Conservation (phyloP, 1,284 basidiomycete species). For the Cutaneotrichosporon sp. region DNA sequence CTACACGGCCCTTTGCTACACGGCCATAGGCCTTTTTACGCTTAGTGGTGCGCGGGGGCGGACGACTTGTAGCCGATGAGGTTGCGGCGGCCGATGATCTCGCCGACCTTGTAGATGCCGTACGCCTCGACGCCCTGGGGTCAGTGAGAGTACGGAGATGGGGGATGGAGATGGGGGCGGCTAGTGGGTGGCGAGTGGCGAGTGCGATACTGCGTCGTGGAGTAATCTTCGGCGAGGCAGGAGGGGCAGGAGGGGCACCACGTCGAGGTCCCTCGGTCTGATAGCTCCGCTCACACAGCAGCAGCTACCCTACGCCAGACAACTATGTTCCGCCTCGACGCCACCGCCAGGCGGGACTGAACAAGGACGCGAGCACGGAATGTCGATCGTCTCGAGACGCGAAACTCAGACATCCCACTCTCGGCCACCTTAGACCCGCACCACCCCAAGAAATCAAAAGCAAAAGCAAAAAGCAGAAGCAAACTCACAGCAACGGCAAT, state of each 20-base stretch:
- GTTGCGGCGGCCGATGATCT: slow-evolving; percentile 81
- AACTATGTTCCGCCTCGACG: background rate
- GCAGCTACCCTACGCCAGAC: too few relatives aligned
- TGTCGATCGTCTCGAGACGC: background rate
- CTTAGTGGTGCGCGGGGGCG: slow-evolving; percentile 22
- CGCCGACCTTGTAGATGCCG: slow-evolving; percentile 72
- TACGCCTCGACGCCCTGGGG: slow-evolving; percentile 58
- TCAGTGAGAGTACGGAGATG: background rate
- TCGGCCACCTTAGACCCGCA: background rate
- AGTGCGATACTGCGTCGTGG: too few relatives aligned
- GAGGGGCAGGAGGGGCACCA: too few relatives aligned
- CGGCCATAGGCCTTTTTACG: slow-evolving; percentile 17
- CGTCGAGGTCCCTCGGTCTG: too few relatives aligned
- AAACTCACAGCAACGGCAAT: slow-evolving; percentile 82
- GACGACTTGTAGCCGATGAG: slow-evolving; percentile 72
- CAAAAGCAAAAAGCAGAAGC: too few relatives aligned
- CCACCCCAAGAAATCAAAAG: background rate
- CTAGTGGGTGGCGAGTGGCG: background rate
- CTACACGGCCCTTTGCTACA: slow-evolving; percentile 18
- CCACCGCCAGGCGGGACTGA: background rate
- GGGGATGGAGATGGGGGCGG: background rate
- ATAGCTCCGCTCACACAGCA: too few relatives aligned
- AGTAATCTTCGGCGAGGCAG: too few relatives aligned
- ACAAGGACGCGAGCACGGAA: background rate
- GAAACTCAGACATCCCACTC: background rate